Evolutionary conservation across 129 eudicot genomes (phyloP).

Genomic region (Scalesia atractyloides): DNA sequence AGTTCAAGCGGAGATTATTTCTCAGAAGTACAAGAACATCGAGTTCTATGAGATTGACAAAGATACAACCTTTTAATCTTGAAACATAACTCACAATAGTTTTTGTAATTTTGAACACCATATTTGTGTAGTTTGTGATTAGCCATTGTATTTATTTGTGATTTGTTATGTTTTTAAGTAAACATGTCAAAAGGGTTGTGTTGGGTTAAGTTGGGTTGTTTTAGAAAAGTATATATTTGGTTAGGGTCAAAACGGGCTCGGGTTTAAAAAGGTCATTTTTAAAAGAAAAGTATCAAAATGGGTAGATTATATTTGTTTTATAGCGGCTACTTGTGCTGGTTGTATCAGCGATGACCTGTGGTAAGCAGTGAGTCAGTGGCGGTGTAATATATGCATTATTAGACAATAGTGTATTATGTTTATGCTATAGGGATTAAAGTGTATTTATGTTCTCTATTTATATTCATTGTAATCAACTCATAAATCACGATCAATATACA

Average conservation of each 20-base stretch:
- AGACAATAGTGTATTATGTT: too few species aligned
- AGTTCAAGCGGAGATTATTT: conserved; percentile 95
- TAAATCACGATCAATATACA: too few species aligned
- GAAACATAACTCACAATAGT: neutral
- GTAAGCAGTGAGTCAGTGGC: too few species aligned
- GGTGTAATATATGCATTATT: too few species aligned
- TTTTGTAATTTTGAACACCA: conserved; percentile 12
- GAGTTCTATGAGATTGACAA: conserved; percentile 87
- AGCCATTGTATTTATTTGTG: conserved; percentile 22
- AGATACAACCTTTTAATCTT: conserved; percentile 33
- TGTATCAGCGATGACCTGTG: too few species aligned
- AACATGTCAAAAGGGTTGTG: neutral
- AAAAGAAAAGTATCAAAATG: too few species aligned
- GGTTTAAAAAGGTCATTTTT: neutral
- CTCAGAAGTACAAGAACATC: conserved; percentile 93
- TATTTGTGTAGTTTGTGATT: conserved; percentile 16
- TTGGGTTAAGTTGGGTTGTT: neutral
- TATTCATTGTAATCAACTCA: too few species aligned
- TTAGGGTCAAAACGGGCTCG: neutral
- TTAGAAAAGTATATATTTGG: neutral
- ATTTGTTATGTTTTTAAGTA: conserved; percentile 11
- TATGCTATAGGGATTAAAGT: too few species aligned
- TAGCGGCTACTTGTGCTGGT: too few species aligned
- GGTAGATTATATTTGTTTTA: neutral
- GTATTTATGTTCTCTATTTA: too few species aligned